Evolutionary conservation across 306 rosid species (phyloP), one percentile per base, ranked within the genome.

Genomic region (Rubus idaeus): DNA sequence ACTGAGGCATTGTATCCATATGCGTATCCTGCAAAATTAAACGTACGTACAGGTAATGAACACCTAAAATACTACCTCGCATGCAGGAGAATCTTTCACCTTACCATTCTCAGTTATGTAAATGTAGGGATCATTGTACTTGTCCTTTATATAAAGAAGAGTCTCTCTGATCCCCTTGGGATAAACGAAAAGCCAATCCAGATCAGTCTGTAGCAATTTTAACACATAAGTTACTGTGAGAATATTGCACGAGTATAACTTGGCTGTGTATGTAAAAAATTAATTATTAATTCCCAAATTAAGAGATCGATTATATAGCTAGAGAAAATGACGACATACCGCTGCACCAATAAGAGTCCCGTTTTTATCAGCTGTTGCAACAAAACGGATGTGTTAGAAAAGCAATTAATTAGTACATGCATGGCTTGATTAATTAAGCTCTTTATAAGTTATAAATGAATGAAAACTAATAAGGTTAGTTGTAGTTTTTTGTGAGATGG

Each of bases 21-120:
- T 39, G 85, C 18, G 39, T 71, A 21, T 23, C 65, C 65, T 60
- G 65, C 65, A 60, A 60, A 21, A 10, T 21, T 21, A 60, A 5
- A 14, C 56, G 30, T 1, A 55, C 56, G 5, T 8, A 42, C 46
- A 30, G 35, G 35, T 30, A 30, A 30, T 30, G 35, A 46, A 10
- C 3, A 46, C 50, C 10, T 46, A 46, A 0, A 46, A 46, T 9
- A 46, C 50, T 2, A 46, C 2, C 3, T 51, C 1, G 20, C 56
- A 51, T 51, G 10, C 1, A 21, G 4, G 61, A 56, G 30, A 18
- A 56, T 56, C 23, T 6, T 18, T 6, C 44, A 13, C 10, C 17
- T 68, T 82, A 89, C 90, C 90, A 76, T 86, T 89, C 71, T 89
- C 89, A 18, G 84, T 86, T 8, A 88, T 86, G 66, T 82, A 86